Percentiles rank a stretch among this genome's conserved stretches.
phyloP scores from a whole-genome alignment of 257 asterid genomes.

The Scutellaria baicalensis region DNA sequence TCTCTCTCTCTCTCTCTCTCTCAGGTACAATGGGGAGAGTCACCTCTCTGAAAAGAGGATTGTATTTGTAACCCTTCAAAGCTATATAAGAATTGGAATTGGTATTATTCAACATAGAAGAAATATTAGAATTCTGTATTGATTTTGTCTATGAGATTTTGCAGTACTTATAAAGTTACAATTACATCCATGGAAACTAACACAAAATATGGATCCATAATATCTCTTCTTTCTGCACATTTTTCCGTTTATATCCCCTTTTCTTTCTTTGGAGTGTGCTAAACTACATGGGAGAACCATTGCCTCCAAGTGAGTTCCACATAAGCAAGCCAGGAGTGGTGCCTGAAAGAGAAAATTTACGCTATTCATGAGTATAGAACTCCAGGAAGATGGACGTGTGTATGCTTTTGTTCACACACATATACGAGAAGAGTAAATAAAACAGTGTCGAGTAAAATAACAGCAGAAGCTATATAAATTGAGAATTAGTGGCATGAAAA shows the following conservation, averaged over 20 bases:
- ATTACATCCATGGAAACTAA: constrained; percentile 2
- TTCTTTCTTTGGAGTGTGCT: constrained; percentile 9
- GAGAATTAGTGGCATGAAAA: not conserved
- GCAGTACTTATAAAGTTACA: not conserved
- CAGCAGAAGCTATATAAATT: not conserved
- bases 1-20: too few relatives aligned
- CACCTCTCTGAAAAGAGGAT: not conserved
- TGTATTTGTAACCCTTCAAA: not conserved
- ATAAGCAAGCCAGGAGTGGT: constrained; percentile 1
- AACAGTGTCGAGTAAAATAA: not conserved
- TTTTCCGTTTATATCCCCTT: not conserved
- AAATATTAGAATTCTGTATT: not conserved
- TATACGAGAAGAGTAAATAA: not conserved
- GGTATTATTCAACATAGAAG: not conserved
- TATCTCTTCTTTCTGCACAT: constrained; percentile 4
- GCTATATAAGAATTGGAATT: not conserved
- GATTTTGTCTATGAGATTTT: not conserved
- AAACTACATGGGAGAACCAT: constrained; percentile 9
- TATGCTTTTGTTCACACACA: not conserved
- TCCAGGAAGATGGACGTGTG: not conserved
- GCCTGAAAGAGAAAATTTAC: constrained; percentile 14
- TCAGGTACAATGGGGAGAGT: not conserved
- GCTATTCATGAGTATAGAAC: not conserved
- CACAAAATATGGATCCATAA: not conserved
- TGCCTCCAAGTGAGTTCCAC: not conserved